Evolutionary conservation across 2,329 filamentous ascomycete genomes (phyloP).

Genomic region (Macrophomina pseudophaseolina): DNA sequence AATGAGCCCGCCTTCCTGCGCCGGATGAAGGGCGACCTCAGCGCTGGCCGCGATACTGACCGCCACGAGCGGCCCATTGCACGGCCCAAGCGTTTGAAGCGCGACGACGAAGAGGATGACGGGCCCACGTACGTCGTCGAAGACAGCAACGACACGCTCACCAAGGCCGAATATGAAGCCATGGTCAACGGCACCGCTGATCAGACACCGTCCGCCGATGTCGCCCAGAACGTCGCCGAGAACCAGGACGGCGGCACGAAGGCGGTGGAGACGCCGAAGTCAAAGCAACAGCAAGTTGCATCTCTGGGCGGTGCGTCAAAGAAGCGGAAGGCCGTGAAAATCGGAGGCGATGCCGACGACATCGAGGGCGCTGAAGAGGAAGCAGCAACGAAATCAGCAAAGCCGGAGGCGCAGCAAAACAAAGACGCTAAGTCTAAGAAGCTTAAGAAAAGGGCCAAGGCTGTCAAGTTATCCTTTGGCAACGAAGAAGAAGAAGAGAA

Average conservation of each 20-base stretch:
- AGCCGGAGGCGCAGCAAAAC: constrained; percentile 15
- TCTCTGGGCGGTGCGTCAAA: constrained; percentile 40
- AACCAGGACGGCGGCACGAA: constrained; percentile 15
- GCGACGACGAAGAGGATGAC: constrained; percentile 75
- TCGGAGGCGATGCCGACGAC: constrained; percentile 38
- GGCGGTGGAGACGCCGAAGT: not conserved
- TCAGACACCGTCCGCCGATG: constrained; percentile 28
- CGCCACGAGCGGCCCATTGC: constrained; percentile 52
- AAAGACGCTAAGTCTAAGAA: constrained; percentile 39
- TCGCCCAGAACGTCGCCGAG: constrained; percentile 11
- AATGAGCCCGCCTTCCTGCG: constrained; percentile 55
- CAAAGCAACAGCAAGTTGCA: constrained; percentile 36
- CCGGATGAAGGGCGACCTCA: constrained; percentile 58
- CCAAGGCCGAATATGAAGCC: constrained; percentile 56
- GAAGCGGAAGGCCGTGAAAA: constrained; percentile 45
- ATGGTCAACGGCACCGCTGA: constrained; percentile 37
- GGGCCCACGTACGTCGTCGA: constrained; percentile 77
- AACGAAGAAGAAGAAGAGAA: constrained; percentile 30
- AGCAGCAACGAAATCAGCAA: constrained; percentile 29
- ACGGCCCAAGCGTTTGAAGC: constrained; percentile 50
- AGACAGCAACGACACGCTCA: constrained; percentile 67
- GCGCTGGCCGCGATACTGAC: constrained; percentile 52
- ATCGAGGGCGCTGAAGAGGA: constrained; percentile 30
- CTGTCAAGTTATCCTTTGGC: constrained; percentile 45
- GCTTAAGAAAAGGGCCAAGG: constrained; percentile 43